Evolutionary conservation across 2,329 filamentous ascomycete species (phyloP).

Genomic region (Ceratocystis diversiconidia): DNA sequence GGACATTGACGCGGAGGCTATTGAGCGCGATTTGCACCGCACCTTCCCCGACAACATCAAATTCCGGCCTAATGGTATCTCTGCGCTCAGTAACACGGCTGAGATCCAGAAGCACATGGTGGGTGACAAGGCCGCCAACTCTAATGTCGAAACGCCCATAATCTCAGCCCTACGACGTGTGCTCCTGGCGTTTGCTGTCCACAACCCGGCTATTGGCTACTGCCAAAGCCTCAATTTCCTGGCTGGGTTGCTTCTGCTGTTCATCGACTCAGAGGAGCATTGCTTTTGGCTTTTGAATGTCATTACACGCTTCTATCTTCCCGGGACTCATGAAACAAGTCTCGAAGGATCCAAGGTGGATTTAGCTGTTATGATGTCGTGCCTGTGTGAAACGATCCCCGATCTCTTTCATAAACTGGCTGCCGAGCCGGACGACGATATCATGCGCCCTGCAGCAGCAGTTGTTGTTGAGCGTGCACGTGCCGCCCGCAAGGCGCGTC

Average conservation of each 20-base stretch:
- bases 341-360: slow-evolving; percentile 89
- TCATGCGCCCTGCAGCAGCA: slow-evolving; percentile 25
- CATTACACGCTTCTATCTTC: slow-evolving; percentile 75
- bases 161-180: slow-evolving; percentile 72
- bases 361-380: slow-evolving; percentile 80
- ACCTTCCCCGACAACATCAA: slow-evolving; percentile 89
- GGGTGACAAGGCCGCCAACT: slow-evolving; percentile 29
- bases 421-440: slow-evolving; percentile 49
- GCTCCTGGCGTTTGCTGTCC: slow-evolving; percentile 75
- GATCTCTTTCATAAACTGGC: slow-evolving; percentile 79
- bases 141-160: slow-evolving; percentile 34
- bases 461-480: slow-evolving; percentile 18
- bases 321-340: slow-evolving; percentile 80
- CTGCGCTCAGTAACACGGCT: slow-evolving; percentile 26
- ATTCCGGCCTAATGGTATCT: slow-evolving; percentile 54
- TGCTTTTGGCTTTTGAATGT: slow-evolving; percentile 87
- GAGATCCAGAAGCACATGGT: slow-evolving; percentile 27
- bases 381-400: slow-evolving; percentile 69
- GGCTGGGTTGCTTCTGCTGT: slow-evolving; percentile 75
- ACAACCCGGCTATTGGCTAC: slow-evolving; percentile 85
- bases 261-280: slow-evolving; percentile 78
- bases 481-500: slow-evolving; percentile 20
- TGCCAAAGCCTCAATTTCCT: slow-evolving; percentile 95
- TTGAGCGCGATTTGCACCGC: slow-evolving; percentile 83
- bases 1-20: slow-evolving; percentile 67